phyloP scores from a whole-genome alignment of 2,329 filamentous ascomycete genomes.

The Epichloe gansuensis region DNA sequence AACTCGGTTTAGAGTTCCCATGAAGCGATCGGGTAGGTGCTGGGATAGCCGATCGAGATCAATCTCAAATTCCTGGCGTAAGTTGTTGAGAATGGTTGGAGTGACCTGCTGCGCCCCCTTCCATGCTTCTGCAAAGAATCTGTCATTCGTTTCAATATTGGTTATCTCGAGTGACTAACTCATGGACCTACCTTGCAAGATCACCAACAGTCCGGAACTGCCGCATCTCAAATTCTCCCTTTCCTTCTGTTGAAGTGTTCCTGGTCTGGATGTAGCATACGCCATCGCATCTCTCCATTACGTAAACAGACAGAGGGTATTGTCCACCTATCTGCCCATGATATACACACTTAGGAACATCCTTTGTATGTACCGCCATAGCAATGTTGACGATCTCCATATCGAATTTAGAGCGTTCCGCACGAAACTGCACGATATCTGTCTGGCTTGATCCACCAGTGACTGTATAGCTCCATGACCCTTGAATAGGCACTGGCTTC shows the following conservation, averaged over 20 bases:
- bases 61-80: slow-evolving; percentile 4
- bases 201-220: slow-evolving; percentile 5
- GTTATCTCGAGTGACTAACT: neutral
- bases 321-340: slow-evolving; percentile 8
- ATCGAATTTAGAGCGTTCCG: slow-evolving; percentile 3
- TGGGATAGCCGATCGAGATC: slow-evolving; percentile 4
- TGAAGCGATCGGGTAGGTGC: slow-evolving; percentile 2
- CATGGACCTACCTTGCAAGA: slow-evolving; percentile 1
- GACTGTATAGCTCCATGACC: slow-evolving; percentile 9
- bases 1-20: neutral
- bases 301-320: slow-evolving; percentile 7
- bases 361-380: slow-evolving; percentile 4
- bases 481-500: slow-evolving; percentile 6
- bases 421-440: slow-evolving; percentile 11
- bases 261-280: slow-evolving; percentile 6
- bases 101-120: neutral
- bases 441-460: slow-evolving; percentile 1
- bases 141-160: slow-evolving; percentile 3
- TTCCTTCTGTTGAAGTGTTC: neutral
- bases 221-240: neutral
- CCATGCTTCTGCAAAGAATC: slow-evolving; percentile 12
- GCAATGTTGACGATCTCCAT: slow-evolving; percentile 4
- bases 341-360: neutral
- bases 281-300: slow-evolving; percentile 9
- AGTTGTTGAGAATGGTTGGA: neutral